phyloP scores from a whole-genome alignment of 2,329 filamentous ascomycete genomes.

The Tolypocladium ovalisporum region DNA sequence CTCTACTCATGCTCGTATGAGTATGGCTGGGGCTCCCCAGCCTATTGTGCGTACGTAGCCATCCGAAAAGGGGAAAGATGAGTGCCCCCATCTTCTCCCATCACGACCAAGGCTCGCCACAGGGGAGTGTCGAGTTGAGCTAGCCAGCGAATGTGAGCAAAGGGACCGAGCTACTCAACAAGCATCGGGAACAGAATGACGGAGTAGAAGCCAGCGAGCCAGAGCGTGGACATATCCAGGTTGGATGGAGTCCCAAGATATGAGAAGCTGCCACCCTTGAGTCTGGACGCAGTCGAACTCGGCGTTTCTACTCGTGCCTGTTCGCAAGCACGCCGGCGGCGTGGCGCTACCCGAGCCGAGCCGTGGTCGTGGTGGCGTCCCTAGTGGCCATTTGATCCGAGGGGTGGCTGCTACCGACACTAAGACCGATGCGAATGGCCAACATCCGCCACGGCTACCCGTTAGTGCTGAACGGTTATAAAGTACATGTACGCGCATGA shows the following conservation, averaged over 20 bases:
- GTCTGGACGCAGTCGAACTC: no score
- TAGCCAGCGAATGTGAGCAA: neutral
- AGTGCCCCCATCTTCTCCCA: no score
- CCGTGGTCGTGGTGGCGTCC: no score
- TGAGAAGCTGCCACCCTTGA: no score
- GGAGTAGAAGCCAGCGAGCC: neutral
- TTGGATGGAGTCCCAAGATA: neutral
- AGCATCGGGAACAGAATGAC: no score
- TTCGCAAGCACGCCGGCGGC: neutral
- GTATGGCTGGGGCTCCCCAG: neutral
- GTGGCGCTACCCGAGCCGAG: neutral
- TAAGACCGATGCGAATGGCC: neutral
- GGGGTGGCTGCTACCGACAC: neutral
- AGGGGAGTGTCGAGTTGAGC: neutral
- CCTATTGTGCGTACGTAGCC: neutral
- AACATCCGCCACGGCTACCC: neutral
- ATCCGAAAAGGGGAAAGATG: neutral
- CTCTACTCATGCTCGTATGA: no score
- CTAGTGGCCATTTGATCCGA: neutral
- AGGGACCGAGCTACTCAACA: neutral
- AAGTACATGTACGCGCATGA: no score
- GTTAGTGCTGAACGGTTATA: no score
- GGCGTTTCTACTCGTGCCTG: no score
- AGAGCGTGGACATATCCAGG: neutral
- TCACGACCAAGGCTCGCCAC: no score